Conservation (phyloP, 2,329 filamentous ascomycete species). For the Penicillium sp. region DNA sequence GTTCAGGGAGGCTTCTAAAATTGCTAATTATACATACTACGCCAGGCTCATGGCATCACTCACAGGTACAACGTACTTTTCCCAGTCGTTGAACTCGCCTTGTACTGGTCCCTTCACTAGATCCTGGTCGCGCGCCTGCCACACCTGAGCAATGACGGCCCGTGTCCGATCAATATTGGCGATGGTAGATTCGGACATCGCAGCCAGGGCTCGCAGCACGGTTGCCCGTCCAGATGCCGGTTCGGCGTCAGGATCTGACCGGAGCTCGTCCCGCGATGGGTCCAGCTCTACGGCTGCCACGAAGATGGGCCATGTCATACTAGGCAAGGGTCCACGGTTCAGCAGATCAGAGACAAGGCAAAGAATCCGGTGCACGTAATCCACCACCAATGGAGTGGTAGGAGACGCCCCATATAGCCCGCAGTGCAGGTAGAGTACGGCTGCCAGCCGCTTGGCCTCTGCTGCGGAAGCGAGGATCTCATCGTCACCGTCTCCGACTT, state of each 20-base stretch:
- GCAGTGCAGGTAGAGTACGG: slow-evolving; percentile 45
- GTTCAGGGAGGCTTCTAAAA: too few relatives aligned
- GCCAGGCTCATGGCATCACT: slow-evolving; percentile 42
- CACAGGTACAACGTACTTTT: slow-evolving; percentile 40
- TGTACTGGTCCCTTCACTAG: slow-evolving; percentile 22
- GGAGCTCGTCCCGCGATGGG: slow-evolving; percentile 36
- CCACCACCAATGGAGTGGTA: slow-evolving; percentile 32
- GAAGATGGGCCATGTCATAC: slow-evolving; percentile 43
- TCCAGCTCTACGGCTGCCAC: slow-evolving; percentile 44
- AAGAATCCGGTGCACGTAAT: slow-evolving; percentile 35
- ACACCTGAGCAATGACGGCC: slow-evolving; percentile 46
- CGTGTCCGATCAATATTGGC: slow-evolving; percentile 44
- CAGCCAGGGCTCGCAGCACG: slow-evolving; percentile 39
- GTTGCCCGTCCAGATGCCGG: slow-evolving; percentile 35
- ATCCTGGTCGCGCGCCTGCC: slow-evolving; percentile 43
- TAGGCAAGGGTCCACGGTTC: slow-evolving; percentile 29
- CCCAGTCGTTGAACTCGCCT: slow-evolving; percentile 39
- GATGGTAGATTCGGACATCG: slow-evolving; percentile 40
- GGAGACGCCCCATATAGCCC: slow-evolving; percentile 43
- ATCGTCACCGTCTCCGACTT: slow-evolving; percentile 29
- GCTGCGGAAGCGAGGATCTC: slow-evolving; percentile 34
- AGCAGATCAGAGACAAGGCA: slow-evolving; percentile 32
- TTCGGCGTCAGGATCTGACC: slow-evolving; percentile 18
- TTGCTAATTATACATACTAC: slow-evolving; percentile 16
- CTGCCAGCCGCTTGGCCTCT: slow-evolving; percentile 43